Base-by-base conservation (phyloP, 2,329 filamentous ascomycete genomes). In the Chrysosporium queenslandicum region DNA sequence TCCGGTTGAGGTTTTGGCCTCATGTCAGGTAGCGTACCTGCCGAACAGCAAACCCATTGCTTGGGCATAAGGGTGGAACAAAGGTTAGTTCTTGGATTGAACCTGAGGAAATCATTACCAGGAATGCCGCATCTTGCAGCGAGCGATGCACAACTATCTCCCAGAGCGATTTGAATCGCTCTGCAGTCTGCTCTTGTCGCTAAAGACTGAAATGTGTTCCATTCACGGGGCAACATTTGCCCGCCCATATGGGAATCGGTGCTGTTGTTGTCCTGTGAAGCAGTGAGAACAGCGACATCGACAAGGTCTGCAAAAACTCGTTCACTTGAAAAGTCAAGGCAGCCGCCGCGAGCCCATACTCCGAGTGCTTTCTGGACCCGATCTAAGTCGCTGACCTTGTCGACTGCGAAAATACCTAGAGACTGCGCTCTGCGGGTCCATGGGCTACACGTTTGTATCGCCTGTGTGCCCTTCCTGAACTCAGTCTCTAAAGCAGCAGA, bases 231-330 rank as follows among this genome's bases (percentile, higher is more conserved):
- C n/a, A 14, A 34, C 37, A 18, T 21, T 40, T 21, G 37, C 20
- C 37, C 37, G 37, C 7, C 8, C 20, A 20, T 20, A 6, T 5
- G 5, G 11, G 18, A 23, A 9, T 41, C 16, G 18, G 39, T 23
- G 16, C 3, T 9, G 18, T 21, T 23, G 39, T 11, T 54, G 59
- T 12, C 69, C 68, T 5, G 47, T 30, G 0, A 62, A 60, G 53
- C 69, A 72, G 56, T 69, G 72, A 8, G 70, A 65, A 20, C 59
- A 58, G 53, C 71, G 63, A 8, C 62, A 63, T 0, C 61, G 59
- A 7, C 53, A 37, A 47, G 76, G 60, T 0, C 4, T 2, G 9
- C 20, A 21, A 41, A 9, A 4, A 23, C 18, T 23, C 12, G 2
- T 23, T 4, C 39, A 23, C 39, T 11, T 21, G 18, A 7, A 41